These are phyloP conservation scores for Zancudomyces culisetae DNA, from an alignment of 371 early-diverging fungal genomes.

Conservation along the genomic window DNA sequence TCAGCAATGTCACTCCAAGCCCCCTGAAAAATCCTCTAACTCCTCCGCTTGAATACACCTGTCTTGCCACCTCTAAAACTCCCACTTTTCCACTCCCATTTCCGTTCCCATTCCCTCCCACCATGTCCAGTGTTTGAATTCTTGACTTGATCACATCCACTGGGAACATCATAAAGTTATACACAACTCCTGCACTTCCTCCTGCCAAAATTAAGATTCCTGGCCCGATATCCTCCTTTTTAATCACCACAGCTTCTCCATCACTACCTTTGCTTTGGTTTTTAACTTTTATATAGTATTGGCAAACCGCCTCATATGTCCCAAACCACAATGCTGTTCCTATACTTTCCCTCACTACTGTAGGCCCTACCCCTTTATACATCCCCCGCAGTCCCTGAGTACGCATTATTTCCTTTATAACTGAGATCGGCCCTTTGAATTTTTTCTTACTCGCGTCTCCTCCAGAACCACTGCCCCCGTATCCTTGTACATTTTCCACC, in stretches of 20 bases:
- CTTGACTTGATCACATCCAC: constrained; percentile 88
- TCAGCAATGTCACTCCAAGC: constrained; percentile 73
- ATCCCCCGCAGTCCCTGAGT: constrained; percentile 59
- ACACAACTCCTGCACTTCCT: constrained; percentile 80
- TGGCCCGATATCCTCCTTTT: constrained; percentile 37
- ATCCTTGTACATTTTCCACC: constrained; percentile 49
- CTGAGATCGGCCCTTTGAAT: constrained; percentile 48
- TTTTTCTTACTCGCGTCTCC: constrained; percentile 1
- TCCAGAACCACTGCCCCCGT: constrained; percentile 1
- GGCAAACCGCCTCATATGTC: constrained; percentile 63
- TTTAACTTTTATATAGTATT: constrained; percentile 6
- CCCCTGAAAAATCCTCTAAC: constrained; percentile 79
- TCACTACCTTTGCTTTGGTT: not conserved
- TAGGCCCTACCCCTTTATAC: constrained; percentile 77
- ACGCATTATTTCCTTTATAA: constrained; percentile 41
- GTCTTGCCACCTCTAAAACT: constrained; percentile 36
- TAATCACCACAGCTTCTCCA: constrained; percentile 4
- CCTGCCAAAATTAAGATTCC: constrained; percentile 68
- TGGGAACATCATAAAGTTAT: constrained; percentile 76
- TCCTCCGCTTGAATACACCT: constrained; percentile 60
- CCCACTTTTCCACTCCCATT: constrained; percentile 10
- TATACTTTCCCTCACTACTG: constrained; percentile 70
- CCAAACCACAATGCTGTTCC: constrained; percentile 95
- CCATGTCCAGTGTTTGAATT: constrained; percentile 69
- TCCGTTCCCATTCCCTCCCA: constrained; percentile 3